Evolutionary conservation across 208 protist genomes (phyloP), one percentile per base, ranked within the genome.

Genomic region (Zelonia costaricensis): DNA sequence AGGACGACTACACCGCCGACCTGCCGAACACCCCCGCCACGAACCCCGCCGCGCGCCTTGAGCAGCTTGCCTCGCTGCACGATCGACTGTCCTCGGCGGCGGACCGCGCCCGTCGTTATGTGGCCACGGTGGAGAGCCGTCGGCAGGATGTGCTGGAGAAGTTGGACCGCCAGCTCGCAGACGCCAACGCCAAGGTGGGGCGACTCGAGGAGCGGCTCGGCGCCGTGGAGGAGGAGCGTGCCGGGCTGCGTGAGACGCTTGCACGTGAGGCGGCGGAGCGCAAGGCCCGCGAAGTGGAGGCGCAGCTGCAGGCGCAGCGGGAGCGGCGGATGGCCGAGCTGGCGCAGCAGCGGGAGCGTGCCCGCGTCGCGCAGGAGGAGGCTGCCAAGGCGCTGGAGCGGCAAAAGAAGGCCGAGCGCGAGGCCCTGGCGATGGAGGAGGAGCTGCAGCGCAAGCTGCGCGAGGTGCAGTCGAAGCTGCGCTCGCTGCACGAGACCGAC

Each of bases 361-460:
- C 89, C 0, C 78, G 78, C 16, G 16, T 82, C 35, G 81, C 81
- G 20, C 78, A 89, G 61, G 62, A 76, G 25, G 83, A 82, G 52
- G 89, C 85, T 3, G 74, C 82, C 23, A 55, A 78, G 36, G 84
- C 83, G 15, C 23, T 86, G 28, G 75, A 74, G 64, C 79, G 77
- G 20, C 89, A 92, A 63, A 71, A 56, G 39, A 49, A 76, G 55
- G 82, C 74, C 13, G 89, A 95, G 55, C 69, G 74, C 28, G 82
- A 76, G 42, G 82, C 86, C 4, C 53, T 86, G 6, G 74, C 68
- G 22, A 72, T 77, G 45, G 86, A 95, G 68, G 53, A 55, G 45
- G 80, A 90, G 53, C 77, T 94, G 44, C 64, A 84, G 58, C 66
- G 65, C 31, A 78, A 85, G 60, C 63, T 90, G 56, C 48, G 63